Percentiles rank a stretch among this genome's conserved stretches.
These are phyloP conservation scores for Trametes meyenii DNA, from an alignment of 768 basidiomycete species.

Conservation along the genomic window DNA sequence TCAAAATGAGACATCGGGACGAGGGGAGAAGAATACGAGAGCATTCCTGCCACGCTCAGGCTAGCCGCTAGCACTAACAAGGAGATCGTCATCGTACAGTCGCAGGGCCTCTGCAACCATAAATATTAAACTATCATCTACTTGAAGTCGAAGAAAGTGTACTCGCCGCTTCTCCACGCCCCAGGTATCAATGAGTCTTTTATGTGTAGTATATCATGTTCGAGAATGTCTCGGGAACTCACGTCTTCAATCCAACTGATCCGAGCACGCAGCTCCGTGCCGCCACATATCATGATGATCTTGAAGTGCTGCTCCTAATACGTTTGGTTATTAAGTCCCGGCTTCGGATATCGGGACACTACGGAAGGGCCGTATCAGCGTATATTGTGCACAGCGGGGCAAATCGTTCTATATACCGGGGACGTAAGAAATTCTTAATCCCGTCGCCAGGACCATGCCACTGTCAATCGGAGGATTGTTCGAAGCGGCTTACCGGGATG, in stretches of 20 bases:
- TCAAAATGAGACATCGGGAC: no score
- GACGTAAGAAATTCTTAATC: no score
- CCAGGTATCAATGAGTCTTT: background rate
- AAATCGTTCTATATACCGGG: slow-evolving; percentile 32
- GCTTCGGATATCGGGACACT: slow-evolving; percentile 10
- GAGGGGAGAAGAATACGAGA: no score
- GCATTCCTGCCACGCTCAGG: no score
- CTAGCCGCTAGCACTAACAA: no score
- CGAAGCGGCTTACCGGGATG: background rate
- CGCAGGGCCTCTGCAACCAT: slow-evolving; percentile 17
- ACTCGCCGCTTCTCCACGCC: background rate
- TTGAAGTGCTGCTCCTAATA: slow-evolving; percentile 40
- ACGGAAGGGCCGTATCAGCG: slow-evolving; percentile 38
- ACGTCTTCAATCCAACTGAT: slow-evolving; percentile 46
- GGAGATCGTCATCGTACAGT: slow-evolving; percentile 18
- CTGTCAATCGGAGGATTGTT: background rate
- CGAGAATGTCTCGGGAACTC: background rate
- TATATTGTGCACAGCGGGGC: slow-evolving; percentile 37
- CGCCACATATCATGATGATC: slow-evolving; percentile 46
- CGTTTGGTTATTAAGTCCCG: background rate
- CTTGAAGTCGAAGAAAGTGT: background rate
- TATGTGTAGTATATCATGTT: background rate
- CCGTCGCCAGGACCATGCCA: no score
- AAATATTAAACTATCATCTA: background rate
- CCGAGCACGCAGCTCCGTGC: slow-evolving; percentile 49